phyloP scores from a whole-genome alignment of 2,329 filamentous ascomycete genomes.

The Sclerotinia glacialis region DNA sequence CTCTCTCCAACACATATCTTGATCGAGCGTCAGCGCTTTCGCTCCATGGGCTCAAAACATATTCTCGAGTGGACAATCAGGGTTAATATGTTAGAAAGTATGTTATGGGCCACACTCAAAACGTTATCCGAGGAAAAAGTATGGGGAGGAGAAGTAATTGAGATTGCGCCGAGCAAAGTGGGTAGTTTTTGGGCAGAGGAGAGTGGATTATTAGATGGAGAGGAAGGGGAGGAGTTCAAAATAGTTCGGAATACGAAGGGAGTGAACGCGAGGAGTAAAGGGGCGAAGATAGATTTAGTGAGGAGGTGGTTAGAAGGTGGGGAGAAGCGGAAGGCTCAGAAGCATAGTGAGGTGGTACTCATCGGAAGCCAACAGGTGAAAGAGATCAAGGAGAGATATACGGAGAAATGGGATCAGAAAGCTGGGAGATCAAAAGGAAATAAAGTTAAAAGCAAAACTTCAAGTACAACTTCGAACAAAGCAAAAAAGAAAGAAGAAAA shows the following conservation, averaged over 20 bases:
- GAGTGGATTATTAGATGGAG: constrained; percentile 25
- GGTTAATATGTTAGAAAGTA: constrained; percentile 78
- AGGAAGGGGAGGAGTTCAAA: constrained; percentile 26
- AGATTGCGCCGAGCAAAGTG: constrained; percentile 54
- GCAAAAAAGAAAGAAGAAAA: constrained; percentile 9
- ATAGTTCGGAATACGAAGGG: constrained; percentile 45
- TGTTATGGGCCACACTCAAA: constrained; percentile 69
- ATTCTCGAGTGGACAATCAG: constrained; percentile 80
- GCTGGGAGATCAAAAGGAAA: constrained; percentile 36
- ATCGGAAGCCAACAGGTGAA: constrained; percentile 40
- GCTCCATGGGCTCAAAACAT: constrained; percentile 59
- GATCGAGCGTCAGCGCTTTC: constrained; percentile 61
- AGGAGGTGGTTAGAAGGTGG: constrained; percentile 48
- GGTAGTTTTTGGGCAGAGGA: constrained; percentile 53
- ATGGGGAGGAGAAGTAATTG: constrained; percentile 47
- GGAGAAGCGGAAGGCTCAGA: constrained; percentile 17
- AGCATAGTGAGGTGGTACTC: constrained; percentile 33
- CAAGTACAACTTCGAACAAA: background rate
- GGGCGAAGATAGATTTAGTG: constrained; percentile 62
- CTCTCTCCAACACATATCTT: constrained; percentile 65
- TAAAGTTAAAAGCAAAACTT: constrained; percentile 24
- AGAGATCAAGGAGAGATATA: constrained; percentile 41
- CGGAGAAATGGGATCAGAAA: constrained; percentile 37
- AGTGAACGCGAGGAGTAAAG: constrained; percentile 48
- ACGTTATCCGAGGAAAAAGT: constrained; percentile 49